Evolutionary conservation across 768 basidiomycete species (phyloP), one percentile per base, ranked within the genome.

Genomic region (Trametes punicea): DNA sequence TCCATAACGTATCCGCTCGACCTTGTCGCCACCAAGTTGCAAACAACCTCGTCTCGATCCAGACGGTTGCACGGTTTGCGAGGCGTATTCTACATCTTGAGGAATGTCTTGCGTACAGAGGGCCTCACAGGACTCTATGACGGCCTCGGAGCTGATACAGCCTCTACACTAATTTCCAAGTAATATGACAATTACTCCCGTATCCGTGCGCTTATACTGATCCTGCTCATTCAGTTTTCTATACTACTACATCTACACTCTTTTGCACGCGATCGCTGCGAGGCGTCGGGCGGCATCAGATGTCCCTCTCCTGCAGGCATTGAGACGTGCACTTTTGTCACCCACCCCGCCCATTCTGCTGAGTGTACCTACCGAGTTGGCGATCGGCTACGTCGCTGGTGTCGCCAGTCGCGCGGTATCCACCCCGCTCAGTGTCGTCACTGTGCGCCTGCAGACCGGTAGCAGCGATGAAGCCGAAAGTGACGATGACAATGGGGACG

Each of bases 161-260:
- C 75, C 33, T 79, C 81, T 13, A 84, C 81, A 0, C 48, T 81
- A 2, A 56, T 84, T 1, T 81, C 81, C 11, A 83, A 78, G 82
- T 82, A 53, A 48, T 75, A 61, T 25, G 2, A 15, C 2, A 6
- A 15, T 18, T 10, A 13, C 4, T 44, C 10, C 3, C 5, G 23
- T 15, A 16, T 2, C 2, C 25, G 3, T 10, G 13, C 11, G 6
- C 6, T 29, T 15, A 5, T 11, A 10, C 40, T 7, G 26, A 29
- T 7, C 18, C 2, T 25, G 2, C 8, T 20, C 34, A 21, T 27
- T 3, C 52, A 83, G 82, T 63, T 84, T 85, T 61, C 71, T 83
- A 51, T 85, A 83, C 62, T 84, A 82, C 59, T 81, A 82, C 56
- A 74, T 78, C 57, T 84, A 83, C 63, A 75, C 82, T 0, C 75